Percentiles rank a stretch among this genome's conserved stretches.
These are phyloP conservation scores for Adansonia grandidieri DNA, from an alignment of 441 rosid species.

Conservation along the genomic window DNA sequence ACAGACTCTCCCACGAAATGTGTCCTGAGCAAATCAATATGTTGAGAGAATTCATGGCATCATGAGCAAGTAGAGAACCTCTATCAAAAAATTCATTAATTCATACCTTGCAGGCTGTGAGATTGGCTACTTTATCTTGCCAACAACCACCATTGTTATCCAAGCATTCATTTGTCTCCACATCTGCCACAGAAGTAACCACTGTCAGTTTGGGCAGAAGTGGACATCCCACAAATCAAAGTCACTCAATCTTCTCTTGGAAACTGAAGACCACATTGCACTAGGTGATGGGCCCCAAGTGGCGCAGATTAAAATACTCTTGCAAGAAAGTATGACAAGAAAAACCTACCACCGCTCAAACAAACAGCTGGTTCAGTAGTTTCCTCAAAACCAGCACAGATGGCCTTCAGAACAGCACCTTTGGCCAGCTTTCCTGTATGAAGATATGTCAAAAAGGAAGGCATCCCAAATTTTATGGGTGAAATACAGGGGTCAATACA, in stretches of 20 bases:
- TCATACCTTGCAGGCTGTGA: constrained; percentile 97
- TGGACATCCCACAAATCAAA: background rate
- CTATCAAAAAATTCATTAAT: constrained; percentile 21
- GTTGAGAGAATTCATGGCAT: background rate
- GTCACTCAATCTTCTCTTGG: constrained; percentile 11
- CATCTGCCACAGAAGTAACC: constrained; percentile 47
- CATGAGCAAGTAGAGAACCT: constrained; percentile 6
- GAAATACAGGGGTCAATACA: constrained; percentile 26
- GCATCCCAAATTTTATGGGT: background rate
- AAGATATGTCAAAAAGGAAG: background rate
- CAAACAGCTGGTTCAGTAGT: constrained; percentile 93
- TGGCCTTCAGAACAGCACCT: constrained; percentile 61
- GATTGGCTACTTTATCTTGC: constrained; percentile 68
- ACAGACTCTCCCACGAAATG: constrained; percentile 96
- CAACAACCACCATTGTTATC: constrained; percentile 97
- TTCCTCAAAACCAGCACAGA: constrained; percentile 97
- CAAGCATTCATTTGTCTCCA: constrained; percentile 96
- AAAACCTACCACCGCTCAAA: constrained; percentile 71
- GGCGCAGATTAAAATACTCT: constrained; percentile 14
- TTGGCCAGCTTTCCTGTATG: constrained; percentile 15
- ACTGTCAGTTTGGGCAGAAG: constrained; percentile 8
- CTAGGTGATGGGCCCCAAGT: background rate
- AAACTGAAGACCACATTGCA: background rate
- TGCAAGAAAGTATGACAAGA: background rate
- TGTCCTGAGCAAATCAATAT: constrained; percentile 58